Percentiles rank a stretch among this genome's conserved stretches.
phyloP scores from a whole-genome alignment of 2,329 filamentous ascomycete species.

The Herpotrichia juniperi region DNA sequence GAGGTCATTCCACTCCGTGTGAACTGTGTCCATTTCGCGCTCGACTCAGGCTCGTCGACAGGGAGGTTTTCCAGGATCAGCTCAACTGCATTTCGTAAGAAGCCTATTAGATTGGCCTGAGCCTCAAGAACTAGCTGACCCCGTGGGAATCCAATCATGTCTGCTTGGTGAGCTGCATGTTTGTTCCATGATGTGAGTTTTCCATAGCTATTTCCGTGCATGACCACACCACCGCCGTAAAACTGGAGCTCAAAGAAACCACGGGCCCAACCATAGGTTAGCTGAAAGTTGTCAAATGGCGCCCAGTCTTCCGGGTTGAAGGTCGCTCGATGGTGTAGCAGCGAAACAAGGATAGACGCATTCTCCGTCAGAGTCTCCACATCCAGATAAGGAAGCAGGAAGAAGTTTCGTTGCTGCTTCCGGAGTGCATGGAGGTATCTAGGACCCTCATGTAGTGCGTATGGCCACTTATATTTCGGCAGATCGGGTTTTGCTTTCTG shows the following conservation, averaged over 20 bases:
- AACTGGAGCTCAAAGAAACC: conserved; percentile 13
- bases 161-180: conserved; percentile 14
- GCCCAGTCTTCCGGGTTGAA: conserved; percentile 8
- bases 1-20: conserved; percentile 8
- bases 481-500: conserved; percentile 2
- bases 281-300: conserved; percentile 8
- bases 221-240: conserved; percentile 3
- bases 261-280: not conserved
- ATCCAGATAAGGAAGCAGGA: conserved; percentile 10
- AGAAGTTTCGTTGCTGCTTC: conserved; percentile 3
- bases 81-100: conserved; percentile 15
- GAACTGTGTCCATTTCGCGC: conserved; percentile 9
- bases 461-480: conserved; percentile 5
- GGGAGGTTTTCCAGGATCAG: conserved; percentile 8
- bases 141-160: conserved; percentile 27
- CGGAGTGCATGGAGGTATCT: conserved; percentile 1
- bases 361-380: conserved; percentile 6
- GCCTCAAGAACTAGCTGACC: conserved; percentile 24
- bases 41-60: not conserved
- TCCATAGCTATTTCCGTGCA: conserved; percentile 10
- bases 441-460: not conserved
- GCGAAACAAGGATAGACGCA: conserved; percentile 3
- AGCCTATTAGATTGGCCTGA: conserved; percentile 16
- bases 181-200: conserved; percentile 12
- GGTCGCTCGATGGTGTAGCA: conserved; percentile 10